A percentile compares a stretch with the other conserved stretches of the same genome.
These are phyloP conservation scores for Endocladia muricata DNA, from an alignment of 31 red algal species.

Conservation along the genomic window DNA sequence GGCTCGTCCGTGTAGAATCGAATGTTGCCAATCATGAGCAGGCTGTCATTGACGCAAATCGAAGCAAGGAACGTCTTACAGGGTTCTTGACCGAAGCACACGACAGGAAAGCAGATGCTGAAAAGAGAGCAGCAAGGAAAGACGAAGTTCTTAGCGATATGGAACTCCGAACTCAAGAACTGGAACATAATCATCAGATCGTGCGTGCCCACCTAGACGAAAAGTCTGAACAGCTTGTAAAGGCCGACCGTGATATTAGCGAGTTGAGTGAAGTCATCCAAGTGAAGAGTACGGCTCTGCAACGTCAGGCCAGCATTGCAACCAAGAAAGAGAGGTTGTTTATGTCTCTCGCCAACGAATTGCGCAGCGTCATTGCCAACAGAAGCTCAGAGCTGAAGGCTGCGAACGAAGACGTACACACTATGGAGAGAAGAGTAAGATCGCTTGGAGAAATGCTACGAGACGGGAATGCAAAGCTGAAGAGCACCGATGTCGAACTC, in stretches of 20 bases:
- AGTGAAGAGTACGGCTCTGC: background rate
- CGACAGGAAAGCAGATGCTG: slow-evolving; percentile 8
- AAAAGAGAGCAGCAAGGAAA: background rate
- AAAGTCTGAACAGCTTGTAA: background rate
- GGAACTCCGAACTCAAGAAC: background rate
- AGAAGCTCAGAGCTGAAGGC: background rate
- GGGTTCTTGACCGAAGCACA: background rate
- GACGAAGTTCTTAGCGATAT: background rate
- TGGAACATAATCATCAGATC: background rate
- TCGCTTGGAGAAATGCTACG: background rate
- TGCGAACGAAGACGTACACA: background rate
- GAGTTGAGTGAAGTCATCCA: background rate
- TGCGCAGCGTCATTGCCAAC: background rate
- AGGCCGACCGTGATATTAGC: background rate
- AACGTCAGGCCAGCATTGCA: background rate
- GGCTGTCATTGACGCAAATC: background rate
- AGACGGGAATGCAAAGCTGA: background rate
- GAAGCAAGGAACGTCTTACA: background rate
- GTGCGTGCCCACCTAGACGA: background rate
- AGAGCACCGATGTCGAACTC: background rate
- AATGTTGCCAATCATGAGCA: slow-evolving; percentile 2
- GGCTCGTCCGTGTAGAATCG: background rate
- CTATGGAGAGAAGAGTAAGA: background rate
- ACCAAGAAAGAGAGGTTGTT: background rate
- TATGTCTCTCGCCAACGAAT: background rate